Conservation (phyloP, 768 basidiomycete genomes). For the Rhizopogon salebrosus region DNA sequence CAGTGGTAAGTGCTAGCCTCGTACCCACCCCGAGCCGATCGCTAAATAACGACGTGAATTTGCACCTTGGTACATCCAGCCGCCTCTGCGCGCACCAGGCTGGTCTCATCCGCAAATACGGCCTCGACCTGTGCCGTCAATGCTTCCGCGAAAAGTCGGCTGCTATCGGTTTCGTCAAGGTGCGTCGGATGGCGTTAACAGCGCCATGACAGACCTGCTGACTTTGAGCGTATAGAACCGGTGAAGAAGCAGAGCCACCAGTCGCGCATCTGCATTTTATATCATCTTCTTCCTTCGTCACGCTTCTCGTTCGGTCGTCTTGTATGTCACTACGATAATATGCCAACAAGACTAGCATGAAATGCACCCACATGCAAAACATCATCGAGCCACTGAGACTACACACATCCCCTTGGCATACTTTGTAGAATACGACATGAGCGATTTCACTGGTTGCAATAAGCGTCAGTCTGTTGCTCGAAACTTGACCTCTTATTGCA, state of each 20-base stretch:
- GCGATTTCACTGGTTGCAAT: too few relatives aligned
- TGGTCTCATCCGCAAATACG: conserved; percentile 96
- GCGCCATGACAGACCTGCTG: not conserved
- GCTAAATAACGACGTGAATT: too few relatives aligned
- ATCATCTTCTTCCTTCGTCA: conserved; percentile 1
- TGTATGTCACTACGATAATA: conserved; percentile 17
- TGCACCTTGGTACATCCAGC: conserved; percentile 37
- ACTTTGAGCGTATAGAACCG: conserved; percentile 34
- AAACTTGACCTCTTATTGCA: too few relatives aligned
- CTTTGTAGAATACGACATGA: not conserved
- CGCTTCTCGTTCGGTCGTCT: conserved; percentile 4
- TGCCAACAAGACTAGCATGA: conserved; percentile 11
- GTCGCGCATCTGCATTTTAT: conserved; percentile 6
- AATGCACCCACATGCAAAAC: not conserved
- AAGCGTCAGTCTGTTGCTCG: not conserved
- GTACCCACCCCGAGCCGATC: not conserved
- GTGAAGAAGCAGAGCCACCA: conserved; percentile 27
- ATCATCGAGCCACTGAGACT: not conserved
- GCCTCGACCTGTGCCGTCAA: conserved; percentile 95
- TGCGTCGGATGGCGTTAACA: conserved; percentile 29
- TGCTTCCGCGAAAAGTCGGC: conserved; percentile 96
- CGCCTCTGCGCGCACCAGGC: conserved; percentile 96
- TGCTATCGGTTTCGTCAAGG: conserved; percentile 94
- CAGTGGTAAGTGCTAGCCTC: conserved; percentile 66
- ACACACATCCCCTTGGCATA: not conserved